Conservation (phyloP, 345 rosid species). For the Excoecaria agallocha region DNA sequence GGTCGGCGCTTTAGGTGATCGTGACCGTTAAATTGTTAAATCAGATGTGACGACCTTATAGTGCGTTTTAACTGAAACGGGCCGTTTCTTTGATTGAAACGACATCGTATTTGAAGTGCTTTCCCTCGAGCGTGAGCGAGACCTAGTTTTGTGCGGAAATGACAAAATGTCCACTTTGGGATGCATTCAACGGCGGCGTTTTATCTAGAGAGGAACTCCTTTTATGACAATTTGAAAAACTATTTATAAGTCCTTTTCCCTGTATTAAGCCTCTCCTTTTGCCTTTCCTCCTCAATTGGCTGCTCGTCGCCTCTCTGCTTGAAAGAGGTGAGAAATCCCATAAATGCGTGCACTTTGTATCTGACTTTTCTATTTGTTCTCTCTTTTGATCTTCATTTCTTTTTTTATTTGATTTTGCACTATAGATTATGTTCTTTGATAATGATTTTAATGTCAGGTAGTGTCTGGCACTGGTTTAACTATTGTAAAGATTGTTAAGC, state of each 20-base stretch:
- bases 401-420: neutral
- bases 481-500: no score
- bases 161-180: neutral
- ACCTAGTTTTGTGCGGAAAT: neutral
- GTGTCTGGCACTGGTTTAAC: no score
- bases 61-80: no score
- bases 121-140: neutral
- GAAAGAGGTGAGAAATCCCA: neutral
- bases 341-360: neutral
- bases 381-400: no score
- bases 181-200: neutral
- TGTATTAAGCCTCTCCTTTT: neutral
- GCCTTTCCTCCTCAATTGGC: neutral
- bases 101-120: no score
- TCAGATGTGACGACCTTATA: neutral
- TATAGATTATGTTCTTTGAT: no score
- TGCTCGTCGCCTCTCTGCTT: neutral
- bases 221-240: neutral
- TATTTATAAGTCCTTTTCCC: neutral
- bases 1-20: slow-evolving; percentile 18
- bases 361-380: no score
- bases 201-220: neutral
- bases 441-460: no score
- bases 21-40: slow-evolving; percentile 25
- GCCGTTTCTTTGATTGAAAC: no score